Base-by-base conservation (phyloP, 306 rosid species). In the Lathyrus sativus region DNA sequence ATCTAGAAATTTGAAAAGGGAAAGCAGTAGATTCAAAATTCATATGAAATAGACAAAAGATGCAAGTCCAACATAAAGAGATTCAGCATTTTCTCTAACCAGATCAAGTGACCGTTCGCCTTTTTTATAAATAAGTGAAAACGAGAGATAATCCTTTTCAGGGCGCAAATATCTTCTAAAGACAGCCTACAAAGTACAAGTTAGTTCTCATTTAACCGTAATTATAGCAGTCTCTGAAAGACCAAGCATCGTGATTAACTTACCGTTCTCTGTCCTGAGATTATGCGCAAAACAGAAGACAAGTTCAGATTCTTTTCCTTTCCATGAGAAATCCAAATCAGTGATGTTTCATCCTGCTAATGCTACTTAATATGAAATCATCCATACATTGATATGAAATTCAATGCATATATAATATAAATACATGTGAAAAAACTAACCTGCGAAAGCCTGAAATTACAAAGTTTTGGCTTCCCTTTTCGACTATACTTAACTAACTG, bases 221-320 rank as follows among this genome's bases (percentile, higher is more conserved):
- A 46, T 31, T 33, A 15, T 54, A 63, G 24, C 13, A 45, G 50
- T 64, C 38, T 39, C 54, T 41, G 9, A 51, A 42, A 62, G 13
- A 42, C 15, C 39, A 37, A 76, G 45, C 71, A 75, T 84, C 70
- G 65, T 19, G 22, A 83, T 69, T 65, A 69, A 85, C 98, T 86
- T 77, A 93, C 98, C 13, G 97, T 93, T 93, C 98, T 90, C 59
- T 93, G 98, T 79, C 97, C 98, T 4, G 91, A 82, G 69, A 80
- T 74, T 65, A 93, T 88, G 70, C 84, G 81, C 13, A 80, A 70
- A 75, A 93, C 78, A 0, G 75, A 18, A 67, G 91, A 79, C 76
- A 93, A 72, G 2, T 85, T 90, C 85, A 93, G 68, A 72, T 15
- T 76, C 69, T 91, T 86, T 73, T 93, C 96, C 74, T 59, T 89